These are phyloP conservation scores for Petasospora rhodanensis DNA, from an alignment of 1,139 yeast species.

Conservation along the genomic window DNA sequence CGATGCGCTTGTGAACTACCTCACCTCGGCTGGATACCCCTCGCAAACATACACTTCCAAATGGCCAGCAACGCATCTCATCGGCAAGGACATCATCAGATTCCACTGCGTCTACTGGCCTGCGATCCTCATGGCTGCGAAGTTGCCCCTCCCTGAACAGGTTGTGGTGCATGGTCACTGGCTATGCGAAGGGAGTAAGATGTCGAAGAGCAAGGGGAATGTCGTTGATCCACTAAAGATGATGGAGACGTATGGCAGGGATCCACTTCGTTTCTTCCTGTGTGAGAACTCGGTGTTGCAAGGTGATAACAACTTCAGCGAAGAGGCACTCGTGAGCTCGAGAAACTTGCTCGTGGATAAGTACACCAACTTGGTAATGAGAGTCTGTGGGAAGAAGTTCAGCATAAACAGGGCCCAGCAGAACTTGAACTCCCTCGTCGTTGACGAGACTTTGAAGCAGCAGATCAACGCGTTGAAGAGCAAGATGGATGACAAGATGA, in stretches of 20 bases:
- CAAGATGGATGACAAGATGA: conserved; percentile 41
- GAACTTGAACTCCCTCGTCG: conserved; percentile 17
- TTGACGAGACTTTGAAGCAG: conserved; percentile 10
- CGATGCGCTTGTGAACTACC: conserved; percentile 84
- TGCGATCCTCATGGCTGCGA: conserved; percentile 81
- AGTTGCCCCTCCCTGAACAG: conserved; percentile 60
- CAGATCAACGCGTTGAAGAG: conserved; percentile 20
- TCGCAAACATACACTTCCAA: conserved; percentile 10
- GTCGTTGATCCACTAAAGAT: conserved; percentile 87
- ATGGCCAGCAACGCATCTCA: conserved; percentile 59
- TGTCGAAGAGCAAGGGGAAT: conserved; percentile 92
- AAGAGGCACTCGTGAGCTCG: conserved; percentile 48
- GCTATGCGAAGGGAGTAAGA: conserved; percentile 83
- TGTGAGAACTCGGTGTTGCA: conserved; percentile 72
- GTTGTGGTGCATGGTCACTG: conserved; percentile 93
- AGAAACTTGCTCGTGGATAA: conserved; percentile 74
- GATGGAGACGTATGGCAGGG: conserved; percentile 60
- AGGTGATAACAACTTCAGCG: conserved; percentile 75
- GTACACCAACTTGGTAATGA: conserved; percentile 71
- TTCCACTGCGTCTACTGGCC: conserved; percentile 98
- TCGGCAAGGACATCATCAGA: conserved; percentile 86
- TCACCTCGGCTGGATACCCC: conserved; percentile 72
- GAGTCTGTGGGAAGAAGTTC: conserved; percentile 73
- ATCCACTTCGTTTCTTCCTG: conserved; percentile 70
- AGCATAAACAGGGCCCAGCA: conserved; percentile 43